Evolutionary conservation across 2,329 filamentous ascomycete species (phyloP).

Genomic region (Monilinia fructicola): DNA sequence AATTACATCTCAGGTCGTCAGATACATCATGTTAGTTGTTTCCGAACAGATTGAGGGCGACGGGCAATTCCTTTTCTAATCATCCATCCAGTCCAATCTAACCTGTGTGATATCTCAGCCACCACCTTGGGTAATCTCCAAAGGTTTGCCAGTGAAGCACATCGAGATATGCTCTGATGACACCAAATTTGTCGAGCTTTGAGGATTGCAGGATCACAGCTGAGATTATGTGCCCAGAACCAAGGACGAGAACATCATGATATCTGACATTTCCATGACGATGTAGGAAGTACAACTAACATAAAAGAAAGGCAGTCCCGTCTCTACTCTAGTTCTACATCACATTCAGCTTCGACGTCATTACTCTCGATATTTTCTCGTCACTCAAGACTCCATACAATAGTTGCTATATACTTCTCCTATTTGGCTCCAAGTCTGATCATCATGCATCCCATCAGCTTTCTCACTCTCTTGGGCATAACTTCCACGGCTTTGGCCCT

Average conservation of each 20-base stretch:
- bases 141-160: too few species aligned
- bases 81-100: too few species aligned
- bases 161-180: too few species aligned
- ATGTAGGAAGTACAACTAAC: neutral
- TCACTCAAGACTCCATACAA: neutral
- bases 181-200: too few species aligned
- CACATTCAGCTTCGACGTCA: neutral
- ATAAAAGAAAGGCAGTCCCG: neutral
- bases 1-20: too few species aligned
- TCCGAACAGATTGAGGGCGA: too few species aligned
- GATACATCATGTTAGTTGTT: too few species aligned
- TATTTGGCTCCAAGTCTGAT: neutral
- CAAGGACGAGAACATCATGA: neutral
- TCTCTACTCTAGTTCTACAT: neutral
- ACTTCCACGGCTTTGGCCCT: neutral
- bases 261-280: neutral
- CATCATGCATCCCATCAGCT: neutral
- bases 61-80: too few species aligned
- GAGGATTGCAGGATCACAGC: neutral
- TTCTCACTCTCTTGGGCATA: neutral
- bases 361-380: neutral
- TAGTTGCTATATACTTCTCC: neutral
- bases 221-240: neutral
- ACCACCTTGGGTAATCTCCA: too few species aligned
- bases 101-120: too few species aligned